These are phyloP conservation scores for Sisymbrium altissimum DNA, from an alignment of 345 rosid species.

Conservation along the genomic window DNA sequence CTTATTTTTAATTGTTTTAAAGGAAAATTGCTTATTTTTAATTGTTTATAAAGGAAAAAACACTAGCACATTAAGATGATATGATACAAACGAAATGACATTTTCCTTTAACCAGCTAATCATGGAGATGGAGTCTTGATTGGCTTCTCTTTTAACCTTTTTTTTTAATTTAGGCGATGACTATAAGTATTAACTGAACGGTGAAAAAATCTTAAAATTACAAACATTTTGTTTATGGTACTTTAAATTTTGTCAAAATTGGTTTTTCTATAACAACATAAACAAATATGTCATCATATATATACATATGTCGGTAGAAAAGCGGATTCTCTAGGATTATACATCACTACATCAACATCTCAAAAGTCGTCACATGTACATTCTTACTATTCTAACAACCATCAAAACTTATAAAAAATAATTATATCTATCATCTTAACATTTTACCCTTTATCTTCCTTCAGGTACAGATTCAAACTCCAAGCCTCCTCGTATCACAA, in stretches of 20 bases:
- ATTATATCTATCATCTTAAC: background rate
- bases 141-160: background rate
- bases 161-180: background rate
- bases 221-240: no score
- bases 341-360: constrained; percentile 18
- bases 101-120: no score
- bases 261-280: no score
- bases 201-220: no score
- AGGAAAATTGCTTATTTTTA: no score
- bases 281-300: background rate
- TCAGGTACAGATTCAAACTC: background rate
- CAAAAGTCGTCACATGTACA: constrained; percentile 21
- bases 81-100: no score
- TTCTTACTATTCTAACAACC: background rate
- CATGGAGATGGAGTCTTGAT: background rate
- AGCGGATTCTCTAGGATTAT: background rate
- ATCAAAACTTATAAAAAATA: background rate
- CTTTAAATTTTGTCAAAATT: no score
- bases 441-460: background rate
- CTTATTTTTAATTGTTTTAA: no score
- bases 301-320: background rate
- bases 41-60: no score
- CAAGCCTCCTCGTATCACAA: no score
- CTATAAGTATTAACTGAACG: background rate
- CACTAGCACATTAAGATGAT: no score